Percentiles rank a stretch among this genome's conserved stretches.
Evolutionary conservation across 306 rosid species (phyloP).

Genomic region (Albizia julibrissin): DNA sequence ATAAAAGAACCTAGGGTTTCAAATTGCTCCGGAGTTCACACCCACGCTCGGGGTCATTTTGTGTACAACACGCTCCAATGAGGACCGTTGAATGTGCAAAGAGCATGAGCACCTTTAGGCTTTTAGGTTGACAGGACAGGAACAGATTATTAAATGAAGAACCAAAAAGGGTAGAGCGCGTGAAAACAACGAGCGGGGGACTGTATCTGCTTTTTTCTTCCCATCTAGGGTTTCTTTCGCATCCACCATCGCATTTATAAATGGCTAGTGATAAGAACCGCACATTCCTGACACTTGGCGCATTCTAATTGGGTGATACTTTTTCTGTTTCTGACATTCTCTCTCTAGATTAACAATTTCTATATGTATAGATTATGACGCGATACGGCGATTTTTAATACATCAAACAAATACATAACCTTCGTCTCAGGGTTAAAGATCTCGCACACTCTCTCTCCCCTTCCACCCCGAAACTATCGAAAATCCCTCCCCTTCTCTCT

Average conservation of each 20-base stretch:
- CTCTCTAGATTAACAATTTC: slow-evolving; percentile 32
- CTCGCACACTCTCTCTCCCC: slow-evolving; percentile 29
- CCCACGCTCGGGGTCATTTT: slow-evolving; percentile 21
- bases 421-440: slow-evolving; percentile 44
- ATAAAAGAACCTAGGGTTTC: slow-evolving; percentile 68
- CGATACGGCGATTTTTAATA: slow-evolving; percentile 34
- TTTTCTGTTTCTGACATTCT: slow-evolving; percentile 23
- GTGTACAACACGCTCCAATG: slow-evolving; percentile 58
- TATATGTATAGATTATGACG: slow-evolving; percentile 46
- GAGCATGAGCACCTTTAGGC: slow-evolving; percentile 51
- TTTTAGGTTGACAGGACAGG: slow-evolving; percentile 66
- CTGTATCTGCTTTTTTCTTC: background rate
- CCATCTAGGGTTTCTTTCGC: slow-evolving; percentile 75
- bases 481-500: slow-evolving; percentile 50
- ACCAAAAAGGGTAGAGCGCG: slow-evolving; percentile 44
- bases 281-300: slow-evolving; percentile 49
- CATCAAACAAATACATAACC: slow-evolving; percentile 38
- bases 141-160: slow-evolving; percentile 40
- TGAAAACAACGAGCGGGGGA: slow-evolving; percentile 46
- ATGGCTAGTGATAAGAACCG: slow-evolving; percentile 67
- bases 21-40: background rate
- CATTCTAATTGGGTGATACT: background rate
- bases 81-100: slow-evolving; percentile 49
- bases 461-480: slow-evolving; percentile 41
- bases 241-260: slow-evolving; percentile 34